Evolutionary conservation across 768 basidiomycete species (phyloP), one percentile per base, ranked within the genome.

Genomic region (Tylopilus balloui): DNA sequence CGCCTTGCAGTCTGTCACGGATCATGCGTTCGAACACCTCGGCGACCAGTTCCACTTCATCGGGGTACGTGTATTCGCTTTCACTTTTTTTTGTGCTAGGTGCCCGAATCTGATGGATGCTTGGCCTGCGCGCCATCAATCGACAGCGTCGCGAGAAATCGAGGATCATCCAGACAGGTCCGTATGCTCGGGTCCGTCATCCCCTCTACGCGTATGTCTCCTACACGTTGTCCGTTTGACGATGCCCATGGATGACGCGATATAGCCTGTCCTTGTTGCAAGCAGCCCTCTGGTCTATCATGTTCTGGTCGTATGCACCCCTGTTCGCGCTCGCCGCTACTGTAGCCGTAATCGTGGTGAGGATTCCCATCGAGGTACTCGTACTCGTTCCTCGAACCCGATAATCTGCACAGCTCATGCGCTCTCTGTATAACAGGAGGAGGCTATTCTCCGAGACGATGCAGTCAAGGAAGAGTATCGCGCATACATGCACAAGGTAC

Each of bases 151-250:
- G 50, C 29, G 50, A 53, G 36, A 54, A 48, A 31, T 29, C 25
- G 5, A 57, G 40, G 29, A 35, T 57, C 13, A 15, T 57, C 3
- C 51, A 54, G 31, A 44, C 56, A 0, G 56, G 56, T 1, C 48
- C 57, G 11, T 58, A 54, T 12, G 52, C 57, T n/a, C 42, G 40
- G 37, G 45, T 54, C 4, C 51, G 51, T 13, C 56, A 54, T 24
- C 56, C 56, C 1, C 17, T 54, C 21, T 58, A 58, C 20, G 4
- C 21, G 56, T 59, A 19, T 13, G 55, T 8, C 34, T 25, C 6
- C 12, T 7, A 9, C 15, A 8, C 4, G 2, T 12, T 11, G 9
- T 13, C 23, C 36, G 28, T 13, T 17, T 4, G 14, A 12, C 19
- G 1, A 19, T 19, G 24, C 8, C 6, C 12, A 10, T 2, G 35